Percentiles rank a stretch among this genome's conserved stretches.
Conservation (phyloP, 1,284 basidiomycete species). For the Cutaneotrichosporon sp. region DNA sequence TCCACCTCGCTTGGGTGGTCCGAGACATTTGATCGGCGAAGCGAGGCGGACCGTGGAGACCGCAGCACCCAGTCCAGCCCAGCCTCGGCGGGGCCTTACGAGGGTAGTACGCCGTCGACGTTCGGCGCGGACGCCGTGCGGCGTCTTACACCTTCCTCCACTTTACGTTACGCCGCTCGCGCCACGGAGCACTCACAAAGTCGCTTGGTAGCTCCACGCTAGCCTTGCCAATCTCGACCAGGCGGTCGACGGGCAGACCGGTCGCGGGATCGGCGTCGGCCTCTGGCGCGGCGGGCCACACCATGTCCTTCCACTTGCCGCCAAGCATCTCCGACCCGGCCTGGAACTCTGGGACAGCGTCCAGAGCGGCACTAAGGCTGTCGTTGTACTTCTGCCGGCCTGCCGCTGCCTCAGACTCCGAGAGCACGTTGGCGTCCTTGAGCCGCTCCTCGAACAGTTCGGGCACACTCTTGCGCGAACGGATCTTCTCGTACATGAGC, state of each 20-base stretch:
- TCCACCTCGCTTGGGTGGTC: too few species aligned
- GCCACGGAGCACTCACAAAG: slow-evolving; percentile 58
- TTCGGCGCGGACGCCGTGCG: too few species aligned
- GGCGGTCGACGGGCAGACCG: slow-evolving; percentile 56
- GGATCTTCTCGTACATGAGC: slow-evolving; percentile 80
- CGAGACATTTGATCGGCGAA: neutral
- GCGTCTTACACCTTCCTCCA: too few species aligned
- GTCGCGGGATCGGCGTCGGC: slow-evolving; percentile 62
- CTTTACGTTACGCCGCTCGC: too few species aligned
- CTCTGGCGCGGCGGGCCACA: slow-evolving; percentile 62
- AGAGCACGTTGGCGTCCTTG: slow-evolving; percentile 59
- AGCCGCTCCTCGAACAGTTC: slow-evolving; percentile 73
- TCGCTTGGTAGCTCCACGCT: slow-evolving; percentile 66
- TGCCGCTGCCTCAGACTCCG: slow-evolving; percentile 52
- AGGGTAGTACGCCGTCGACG: too few species aligned
- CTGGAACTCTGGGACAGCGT: slow-evolving; percentile 52
- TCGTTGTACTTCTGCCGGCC: slow-evolving; percentile 59
- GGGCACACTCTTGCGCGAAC: slow-evolving; percentile 68
- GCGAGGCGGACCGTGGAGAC: too few species aligned
- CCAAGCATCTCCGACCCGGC: slow-evolving; percentile 58
- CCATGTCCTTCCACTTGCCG: slow-evolving; percentile 61
- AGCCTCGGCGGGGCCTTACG: too few species aligned
- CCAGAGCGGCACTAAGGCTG: slow-evolving; percentile 60
- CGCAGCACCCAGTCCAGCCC: too few species aligned
- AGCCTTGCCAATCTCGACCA: slow-evolving; percentile 60